These are phyloP conservation scores for Kondoa subrosea DNA, from an alignment of 768 basidiomycete genomes.

Conservation along the genomic window DNA sequence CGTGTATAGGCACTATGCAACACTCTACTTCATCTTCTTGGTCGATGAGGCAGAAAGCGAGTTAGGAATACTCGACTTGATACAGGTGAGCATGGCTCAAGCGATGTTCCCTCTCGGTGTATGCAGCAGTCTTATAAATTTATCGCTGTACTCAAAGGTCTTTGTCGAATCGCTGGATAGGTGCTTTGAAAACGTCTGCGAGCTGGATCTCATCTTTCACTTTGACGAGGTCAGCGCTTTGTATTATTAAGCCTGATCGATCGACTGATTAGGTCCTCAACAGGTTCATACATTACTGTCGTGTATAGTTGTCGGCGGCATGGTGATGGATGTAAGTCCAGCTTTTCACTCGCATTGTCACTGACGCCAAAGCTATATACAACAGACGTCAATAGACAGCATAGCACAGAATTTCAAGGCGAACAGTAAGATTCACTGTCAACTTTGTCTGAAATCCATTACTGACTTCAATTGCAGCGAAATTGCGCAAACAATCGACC, in stretches of 20 bases:
- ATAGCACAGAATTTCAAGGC: constrained; percentile 11
- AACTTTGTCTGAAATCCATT: not conserved
- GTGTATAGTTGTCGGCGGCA: constrained; percentile 92
- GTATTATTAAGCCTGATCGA: not conserved
- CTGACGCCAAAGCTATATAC: not conserved
- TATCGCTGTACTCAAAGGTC: constrained; percentile 38
- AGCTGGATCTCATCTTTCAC: constrained; percentile 93
- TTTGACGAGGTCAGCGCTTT: constrained; percentile 66
- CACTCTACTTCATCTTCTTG: constrained; percentile 90
- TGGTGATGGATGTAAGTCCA: constrained; percentile 53
- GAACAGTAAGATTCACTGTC: constrained; percentile 4
- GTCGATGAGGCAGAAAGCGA: constrained; percentile 94
- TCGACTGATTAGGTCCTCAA: not conserved
- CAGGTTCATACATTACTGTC: constrained; percentile 85
- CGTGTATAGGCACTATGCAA: constrained; percentile 89
- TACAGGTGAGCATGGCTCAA: constrained; percentile 57
- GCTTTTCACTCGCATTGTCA: not conserved
- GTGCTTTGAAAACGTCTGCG: constrained; percentile 95
- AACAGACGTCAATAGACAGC: constrained; percentile 13
- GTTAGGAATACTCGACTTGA: constrained; percentile 83
- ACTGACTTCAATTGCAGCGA: constrained; percentile 11
- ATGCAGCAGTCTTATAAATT: not conserved
- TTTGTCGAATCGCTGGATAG: constrained; percentile 93
- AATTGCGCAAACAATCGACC: constrained; percentile 9
- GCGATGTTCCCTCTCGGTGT: not conserved